Base-by-base conservation (phyloP, 2,329 filamentous ascomycete species). In the Nannizzia gypsea region DNA sequence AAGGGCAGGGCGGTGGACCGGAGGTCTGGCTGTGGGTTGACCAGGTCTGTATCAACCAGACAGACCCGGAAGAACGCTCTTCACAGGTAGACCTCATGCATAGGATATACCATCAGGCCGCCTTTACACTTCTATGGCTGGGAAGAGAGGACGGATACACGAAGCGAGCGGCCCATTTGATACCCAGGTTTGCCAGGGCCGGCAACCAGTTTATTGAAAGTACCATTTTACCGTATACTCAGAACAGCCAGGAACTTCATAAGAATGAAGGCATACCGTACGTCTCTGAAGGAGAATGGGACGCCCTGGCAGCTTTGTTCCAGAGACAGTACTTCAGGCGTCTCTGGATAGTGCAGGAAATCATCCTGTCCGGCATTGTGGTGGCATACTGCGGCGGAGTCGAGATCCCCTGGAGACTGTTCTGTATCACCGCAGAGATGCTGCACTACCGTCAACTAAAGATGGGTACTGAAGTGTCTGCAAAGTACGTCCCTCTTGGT, bases 291-390 rank as follows among this genome's bases (percentile, higher is more conserved):
- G 52, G 57, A 11, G 63, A 63, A 44, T 64, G 61, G 61, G 46
- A 48, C 6, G 56, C 63, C 15, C 26, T 64, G 20, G 61, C 61
- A 6, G 50, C 60, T 11, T 38, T 67, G 26, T 60, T 67, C 13
- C 60, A 56, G n/a, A 60, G 64, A 28, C 58, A 57, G 17, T 67
- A 65, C 52, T 67, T 65, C 60, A 50, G 61, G 8, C 55, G 66
- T 9, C 62, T 67, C 3, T 67, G 66, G 66, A 63, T 67, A 4
- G 62, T 66, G 3, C 66, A 67, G 42, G 66, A 67, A 57, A 61
- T 65, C 36, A 59, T 62, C 17, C 59, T 66, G 9, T 63, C 65
- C 11, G 52, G 55, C 22, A 59, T 56, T n/a, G 57, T 62, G 22
- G 22, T 65, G 22, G 60, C 61, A 36, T 58, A 57, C 17, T 65